Evolutionary conservation across 179 eudicot species (phyloP).

Genomic region (Pouteria campechiana): DNA sequence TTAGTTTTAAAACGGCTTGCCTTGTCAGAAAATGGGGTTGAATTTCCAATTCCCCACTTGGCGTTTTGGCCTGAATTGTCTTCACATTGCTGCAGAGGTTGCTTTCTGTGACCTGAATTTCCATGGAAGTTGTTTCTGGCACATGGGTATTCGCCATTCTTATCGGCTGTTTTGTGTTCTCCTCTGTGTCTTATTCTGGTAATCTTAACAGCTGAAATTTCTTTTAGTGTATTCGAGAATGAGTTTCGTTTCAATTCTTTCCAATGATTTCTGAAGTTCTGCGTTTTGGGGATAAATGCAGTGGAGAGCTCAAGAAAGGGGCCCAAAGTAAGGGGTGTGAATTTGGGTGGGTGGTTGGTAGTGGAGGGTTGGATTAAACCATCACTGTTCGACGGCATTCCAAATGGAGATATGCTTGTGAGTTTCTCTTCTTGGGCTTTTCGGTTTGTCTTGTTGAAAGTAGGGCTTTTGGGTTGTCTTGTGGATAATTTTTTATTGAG

Average conservation of each 20-base stretch:
- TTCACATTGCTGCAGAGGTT: neutral
- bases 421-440: conserved; percentile 9
- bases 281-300: conserved; percentile 10
- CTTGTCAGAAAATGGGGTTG: conserved; percentile 4
- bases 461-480: neutral
- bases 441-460: neutral
- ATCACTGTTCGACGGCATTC: conserved; percentile 60
- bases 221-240: neutral
- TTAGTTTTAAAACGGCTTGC: neutral
- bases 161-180: conserved; percentile 32
- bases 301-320: conserved; percentile 59
- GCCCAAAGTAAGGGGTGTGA: conserved; percentile 78
- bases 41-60: conserved; percentile 5
- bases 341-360: conserved; percentile 92
- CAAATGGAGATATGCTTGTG: conserved; percentile 73
- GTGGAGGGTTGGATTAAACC: conserved; percentile 85
- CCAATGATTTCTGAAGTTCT: neutral
- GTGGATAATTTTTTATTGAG: neutral
- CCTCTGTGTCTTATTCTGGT: conserved; percentile 54
- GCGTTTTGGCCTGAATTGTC: conserved; percentile 13
- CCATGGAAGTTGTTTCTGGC: conserved; percentile 44
- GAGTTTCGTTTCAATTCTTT: neutral
- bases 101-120: conserved; percentile 14
- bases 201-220: neutral
- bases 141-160: conserved; percentile 34